Percentiles rank a stretch among this genome's conserved stretches.
These are phyloP conservation scores for Pseudisothecium myosuroides DNA, from an alignment of 225 moss, liverwort and hornwort genomes.

Conservation along the genomic window DNA sequence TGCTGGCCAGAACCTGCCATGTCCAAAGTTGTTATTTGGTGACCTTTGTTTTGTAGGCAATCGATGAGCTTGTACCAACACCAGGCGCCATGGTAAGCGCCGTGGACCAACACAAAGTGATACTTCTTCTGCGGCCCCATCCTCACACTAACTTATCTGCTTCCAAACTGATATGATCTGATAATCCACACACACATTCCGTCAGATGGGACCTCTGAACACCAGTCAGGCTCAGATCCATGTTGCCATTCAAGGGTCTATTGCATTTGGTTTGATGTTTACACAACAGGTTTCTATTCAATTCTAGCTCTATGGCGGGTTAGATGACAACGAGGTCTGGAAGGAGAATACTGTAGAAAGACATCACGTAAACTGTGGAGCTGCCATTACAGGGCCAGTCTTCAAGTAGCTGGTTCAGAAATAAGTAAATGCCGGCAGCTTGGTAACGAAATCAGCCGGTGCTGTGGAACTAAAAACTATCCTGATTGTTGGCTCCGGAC, in stretches of 20 bases:
- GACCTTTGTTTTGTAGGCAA: neutral
- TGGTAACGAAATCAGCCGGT: neutral
- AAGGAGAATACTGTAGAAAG: neutral
- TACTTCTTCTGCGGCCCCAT: neutral
- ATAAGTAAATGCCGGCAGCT: neutral
- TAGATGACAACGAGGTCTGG: neutral
- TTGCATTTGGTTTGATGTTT: neutral
- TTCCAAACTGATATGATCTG: neutral
- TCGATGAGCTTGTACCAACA: conserved; percentile 10
- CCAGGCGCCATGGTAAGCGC: conserved; percentile 10
- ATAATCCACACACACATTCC: neutral
- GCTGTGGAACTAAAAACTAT: neutral
- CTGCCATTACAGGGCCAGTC: neutral
- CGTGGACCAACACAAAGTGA: conserved; percentile 14
- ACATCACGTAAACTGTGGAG: neutral
- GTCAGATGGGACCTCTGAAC: neutral
- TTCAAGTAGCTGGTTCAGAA: neutral
- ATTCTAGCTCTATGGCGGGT: neutral
- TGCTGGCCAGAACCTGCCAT: neutral
- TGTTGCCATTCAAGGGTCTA: neutral
- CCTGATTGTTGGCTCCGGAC: neutral
- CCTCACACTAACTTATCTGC: neutral
- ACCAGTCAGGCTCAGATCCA: neutral
- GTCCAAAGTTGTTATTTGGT: conserved; percentile 12
- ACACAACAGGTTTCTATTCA: neutral